These are phyloP conservation scores for Salix caprea DNA, from an alignment of 345 rosid genomes.

Conservation along the genomic window DNA sequence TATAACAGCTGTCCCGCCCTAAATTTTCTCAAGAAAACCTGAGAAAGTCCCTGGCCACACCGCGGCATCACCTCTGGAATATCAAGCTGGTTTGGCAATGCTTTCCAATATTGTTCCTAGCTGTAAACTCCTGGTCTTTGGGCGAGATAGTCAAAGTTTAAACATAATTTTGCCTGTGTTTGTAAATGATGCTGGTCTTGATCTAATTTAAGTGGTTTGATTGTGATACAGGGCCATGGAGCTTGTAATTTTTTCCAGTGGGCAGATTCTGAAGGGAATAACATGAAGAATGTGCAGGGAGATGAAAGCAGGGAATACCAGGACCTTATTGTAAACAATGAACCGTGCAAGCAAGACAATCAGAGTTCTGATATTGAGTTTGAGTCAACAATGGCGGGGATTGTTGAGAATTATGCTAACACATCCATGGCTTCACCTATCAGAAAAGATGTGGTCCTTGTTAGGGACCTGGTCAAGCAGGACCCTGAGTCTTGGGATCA, in stretches of 20 bases:
- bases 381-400: neutral
- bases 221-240: conserved; percentile 37
- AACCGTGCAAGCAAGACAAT: neutral
- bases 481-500: neutral
- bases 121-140: no score
- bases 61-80: no score
- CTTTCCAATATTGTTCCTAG: no score
- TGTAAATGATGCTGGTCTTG: neutral
- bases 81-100: no score
- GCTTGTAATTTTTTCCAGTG: conserved; percentile 39
- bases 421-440: neutral
- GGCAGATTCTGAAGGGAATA: conserved; percentile 17
- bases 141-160: neutral
- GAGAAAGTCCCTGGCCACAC: no score
- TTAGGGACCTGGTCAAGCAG: neutral
- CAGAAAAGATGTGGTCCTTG: neutral
- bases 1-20: no score
- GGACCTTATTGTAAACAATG: neutral
- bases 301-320: neutral
- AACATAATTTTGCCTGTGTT: neutral
- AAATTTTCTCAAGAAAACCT: no score
- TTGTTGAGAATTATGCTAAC: neutral
- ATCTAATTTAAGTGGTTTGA: conserved; percentile 6
- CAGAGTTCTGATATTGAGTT: neutral
- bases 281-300: neutral